Evolutionary conservation across 164 flowering plant species (phyloP).

Genomic region (Pachysandra terminalis): DNA sequence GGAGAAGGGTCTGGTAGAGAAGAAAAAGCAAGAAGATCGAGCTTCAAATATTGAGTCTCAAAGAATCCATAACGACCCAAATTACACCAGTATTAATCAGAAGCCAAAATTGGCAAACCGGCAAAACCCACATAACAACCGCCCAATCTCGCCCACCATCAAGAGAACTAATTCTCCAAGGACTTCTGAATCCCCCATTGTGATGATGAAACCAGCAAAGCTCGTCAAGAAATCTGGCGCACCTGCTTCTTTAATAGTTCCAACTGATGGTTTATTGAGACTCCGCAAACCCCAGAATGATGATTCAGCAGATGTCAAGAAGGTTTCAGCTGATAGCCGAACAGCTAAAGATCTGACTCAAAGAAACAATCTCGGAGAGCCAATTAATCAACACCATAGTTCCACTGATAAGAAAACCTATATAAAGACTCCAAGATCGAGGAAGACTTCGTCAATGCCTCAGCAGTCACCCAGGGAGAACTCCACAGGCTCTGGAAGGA

Average conservation of each 20-base stretch:
- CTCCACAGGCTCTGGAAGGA: constrained; percentile 29
- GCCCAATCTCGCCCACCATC: constrained; percentile 16
- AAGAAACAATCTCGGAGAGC: constrained; percentile 29
- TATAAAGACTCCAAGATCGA: constrained; percentile 23
- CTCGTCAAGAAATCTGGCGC: constrained; percentile 25
- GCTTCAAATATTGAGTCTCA: constrained; percentile 22
- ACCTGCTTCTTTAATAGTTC: constrained; percentile 19
- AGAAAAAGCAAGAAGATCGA: constrained; percentile 34
- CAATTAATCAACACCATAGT: constrained; percentile 14
- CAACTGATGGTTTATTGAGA: constrained; percentile 23
- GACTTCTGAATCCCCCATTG: constrained; percentile 33
- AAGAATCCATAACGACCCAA: constrained; percentile 21
- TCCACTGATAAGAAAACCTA: constrained; percentile 37
- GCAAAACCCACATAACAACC: constrained; percentile 16
- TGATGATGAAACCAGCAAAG: constrained; percentile 50
- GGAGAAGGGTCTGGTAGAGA: constrained; percentile 39
- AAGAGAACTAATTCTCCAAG: constrained; percentile 28
- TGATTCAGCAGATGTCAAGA: constrained; percentile 19
- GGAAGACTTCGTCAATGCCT: constrained; percentile 34
- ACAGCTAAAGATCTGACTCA: constrained; percentile 26
- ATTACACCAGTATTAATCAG: constrained; percentile 21
- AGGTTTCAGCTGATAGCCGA: constrained; percentile 20
- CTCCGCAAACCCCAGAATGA: constrained; percentile 23
- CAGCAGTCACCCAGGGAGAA: constrained; percentile 44
- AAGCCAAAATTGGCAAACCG: constrained; percentile 21